Base-by-base conservation (phyloP, 768 basidiomycete genomes). In the Mycena chlorophos region DNA sequence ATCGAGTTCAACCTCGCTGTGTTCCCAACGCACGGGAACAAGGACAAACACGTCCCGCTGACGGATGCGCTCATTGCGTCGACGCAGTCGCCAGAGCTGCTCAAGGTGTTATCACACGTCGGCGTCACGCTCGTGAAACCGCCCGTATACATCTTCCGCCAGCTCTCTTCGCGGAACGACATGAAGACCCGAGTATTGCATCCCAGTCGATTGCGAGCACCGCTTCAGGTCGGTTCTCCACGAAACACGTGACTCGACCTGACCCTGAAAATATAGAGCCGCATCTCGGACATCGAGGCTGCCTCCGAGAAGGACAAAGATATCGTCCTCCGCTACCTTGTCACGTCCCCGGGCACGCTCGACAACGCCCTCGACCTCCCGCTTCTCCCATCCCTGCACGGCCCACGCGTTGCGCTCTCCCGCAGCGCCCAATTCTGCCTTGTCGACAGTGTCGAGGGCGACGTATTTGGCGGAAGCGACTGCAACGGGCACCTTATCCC, bases 21-120 rank as follows among this genome's bases (percentile, higher is more conserved):
- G 3, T 62, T 62, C n/a, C 56, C 60, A 0, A 26, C 51, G 3
- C 37, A 64, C 58, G 46, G 49, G 27, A 28, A 57, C 19, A 63
- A 64, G 3, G 49, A 57, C 19, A 49, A 52, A 26, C 56, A 66
- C 13, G 63, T 69, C 19, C 60, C 66, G 0, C 51, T 71, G 22
- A 63, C 69, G 4, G 50, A 56, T 20, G 51, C 62, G 6, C 16
- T 55, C 27, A 30, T 54, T 13, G 56, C 51, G 2, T 39, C 52
- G 13, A 47, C 54, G 4, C 52, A 58, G 14, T 50, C 57, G 40
- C 19, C 26, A 4, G 51, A 31, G 1, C 0, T 50, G 13, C 40
- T 62, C 50, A 16, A 8, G 22, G 60, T 54, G 8, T 51, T 62
- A 27, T 34, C 60, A 16, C 42, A 49, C 8, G 45, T 53, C n/a